A percentile compares a stretch with the other conserved stretches of the same genome.
phyloP scores from a whole-genome alignment of 2,329 filamentous ascomycete species.

The Dendrostoma leiphaemia region DNA sequence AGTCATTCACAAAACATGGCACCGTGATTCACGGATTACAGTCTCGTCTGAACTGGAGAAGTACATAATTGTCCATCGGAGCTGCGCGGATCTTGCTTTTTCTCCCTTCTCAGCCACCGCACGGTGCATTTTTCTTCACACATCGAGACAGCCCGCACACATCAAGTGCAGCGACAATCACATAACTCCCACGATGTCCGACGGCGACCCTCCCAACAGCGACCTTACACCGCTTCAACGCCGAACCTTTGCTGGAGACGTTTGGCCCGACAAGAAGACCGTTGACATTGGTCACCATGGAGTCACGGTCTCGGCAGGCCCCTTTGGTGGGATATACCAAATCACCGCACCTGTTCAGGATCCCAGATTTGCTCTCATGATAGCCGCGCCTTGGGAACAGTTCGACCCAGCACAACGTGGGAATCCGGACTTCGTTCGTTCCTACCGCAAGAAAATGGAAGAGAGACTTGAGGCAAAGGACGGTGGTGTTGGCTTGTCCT shows the following conservation, averaged over 20 bases:
- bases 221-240: neutral
- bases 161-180: neutral
- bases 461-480: neutral
- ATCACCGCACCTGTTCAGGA: constrained; percentile 8
- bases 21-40: too few species aligned
- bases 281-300: constrained; percentile 19
- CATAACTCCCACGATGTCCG: neutral
- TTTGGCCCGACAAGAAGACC: constrained; percentile 17
- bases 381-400: constrained; percentile 21
- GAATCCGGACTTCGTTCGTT: constrained; percentile 17
- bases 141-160: too few species aligned
- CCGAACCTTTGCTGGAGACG: neutral
- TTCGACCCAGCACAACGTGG: constrained; percentile 18
- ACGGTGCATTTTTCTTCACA: too few species aligned
- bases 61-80: too few species aligned
- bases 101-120: too few species aligned
- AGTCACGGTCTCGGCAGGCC: constrained; percentile 15
- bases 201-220: too few species aligned
- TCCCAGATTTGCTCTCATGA: constrained; percentile 19
- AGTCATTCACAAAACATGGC: too few species aligned
- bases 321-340: constrained; percentile 17
- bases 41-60: too few species aligned
- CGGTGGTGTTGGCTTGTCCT: constrained; percentile 1
- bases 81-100: too few species aligned
- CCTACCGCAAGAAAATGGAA: constrained; percentile 20